Evolutionary conservation across 2,329 filamentous ascomycete genomes (phyloP).

Genomic region (Stylonectria norvegica): DNA sequence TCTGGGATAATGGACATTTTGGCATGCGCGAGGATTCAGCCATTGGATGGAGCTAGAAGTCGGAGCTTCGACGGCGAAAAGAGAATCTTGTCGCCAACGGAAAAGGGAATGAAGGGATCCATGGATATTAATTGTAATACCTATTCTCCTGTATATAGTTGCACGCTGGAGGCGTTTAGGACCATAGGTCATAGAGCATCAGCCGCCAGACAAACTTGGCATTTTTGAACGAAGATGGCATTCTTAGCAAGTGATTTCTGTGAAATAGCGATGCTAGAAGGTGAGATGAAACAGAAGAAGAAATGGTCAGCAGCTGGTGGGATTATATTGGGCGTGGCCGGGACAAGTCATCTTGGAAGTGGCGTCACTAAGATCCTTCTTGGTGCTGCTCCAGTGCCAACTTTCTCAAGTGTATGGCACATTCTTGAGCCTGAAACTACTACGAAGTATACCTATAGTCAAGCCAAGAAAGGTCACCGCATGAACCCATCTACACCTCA

Average conservation of each 20-base stretch:
- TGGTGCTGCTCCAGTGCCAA: too few relatives aligned
- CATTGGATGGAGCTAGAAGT: constrained; percentile 8
- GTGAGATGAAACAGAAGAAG: background rate
- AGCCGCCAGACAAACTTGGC: constrained; percentile 15
- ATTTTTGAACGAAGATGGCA: constrained; percentile 18
- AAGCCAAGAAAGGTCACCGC: too few relatives aligned
- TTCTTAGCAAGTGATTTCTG: too few relatives aligned
- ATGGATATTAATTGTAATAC: constrained; percentile 29
- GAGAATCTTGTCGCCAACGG: background rate
- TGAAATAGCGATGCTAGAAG: constrained; percentile 1
- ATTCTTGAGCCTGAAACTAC: too few relatives aligned
- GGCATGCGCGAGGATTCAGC: background rate
- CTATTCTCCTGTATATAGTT: constrained; percentile 30
- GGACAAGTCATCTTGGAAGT: background rate
- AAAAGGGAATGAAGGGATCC: constrained; percentile 2
- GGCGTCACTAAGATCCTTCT: background rate
- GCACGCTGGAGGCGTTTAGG: constrained; percentile 17
- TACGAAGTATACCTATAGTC: too few relatives aligned
- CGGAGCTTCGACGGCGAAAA: constrained; percentile 3
- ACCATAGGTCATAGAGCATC: constrained; percentile 19
- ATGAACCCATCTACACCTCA: too few relatives aligned
- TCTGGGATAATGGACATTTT: background rate
- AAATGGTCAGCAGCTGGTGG: background rate
- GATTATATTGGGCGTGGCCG: background rate
- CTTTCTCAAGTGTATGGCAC: too few relatives aligned